Conservation (phyloP, 2,329 filamentous ascomycete species). For the Paradendryphiella salina region DNA sequence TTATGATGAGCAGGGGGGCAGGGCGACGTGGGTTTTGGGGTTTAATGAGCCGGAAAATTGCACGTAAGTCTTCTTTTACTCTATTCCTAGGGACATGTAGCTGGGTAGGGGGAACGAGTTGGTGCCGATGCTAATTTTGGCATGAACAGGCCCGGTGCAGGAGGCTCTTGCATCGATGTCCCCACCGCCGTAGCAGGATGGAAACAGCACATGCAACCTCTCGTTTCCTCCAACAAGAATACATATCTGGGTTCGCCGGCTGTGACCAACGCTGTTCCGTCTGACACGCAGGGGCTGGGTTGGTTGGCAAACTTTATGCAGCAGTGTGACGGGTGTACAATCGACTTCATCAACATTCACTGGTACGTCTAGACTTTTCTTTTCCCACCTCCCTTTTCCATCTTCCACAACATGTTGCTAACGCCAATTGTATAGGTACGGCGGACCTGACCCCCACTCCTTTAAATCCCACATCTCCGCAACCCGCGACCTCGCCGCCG, state of each 20-base stretch:
- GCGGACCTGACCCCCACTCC: conserved; percentile 23
- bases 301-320: conserved; percentile 37
- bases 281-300: conserved; percentile 20
- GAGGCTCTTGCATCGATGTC: conserved; percentile 33
- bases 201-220: conserved; percentile 26
- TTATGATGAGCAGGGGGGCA: neutral
- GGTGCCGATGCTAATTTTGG: neutral
- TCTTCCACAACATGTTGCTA: neutral
- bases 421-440: conserved; percentile 22
- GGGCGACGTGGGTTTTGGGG: conserved; percentile 27
- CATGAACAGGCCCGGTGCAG: conserved; percentile 9
- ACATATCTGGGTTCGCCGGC: conserved; percentile 39
- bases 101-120: too few species aligned
- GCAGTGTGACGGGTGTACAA: conserved; percentile 34
- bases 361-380: conserved; percentile 25
- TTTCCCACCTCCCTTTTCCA: neutral
- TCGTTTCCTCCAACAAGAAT: conserved; percentile 18
- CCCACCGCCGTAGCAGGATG: conserved; percentile 16
- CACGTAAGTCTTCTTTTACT: conserved; percentile 22
- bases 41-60: conserved; percentile 46
- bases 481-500: conserved; percentile 54
- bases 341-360: conserved; percentile 44
- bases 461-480: conserved; percentile 44
- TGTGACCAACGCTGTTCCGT: conserved; percentile 33
- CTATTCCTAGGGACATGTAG: too few species aligned